Evolutionary conservation across 2,329 filamentous ascomycete species (phyloP), one percentile per base, ranked within the genome.

Genomic region (Daldinia sp.): DNA sequence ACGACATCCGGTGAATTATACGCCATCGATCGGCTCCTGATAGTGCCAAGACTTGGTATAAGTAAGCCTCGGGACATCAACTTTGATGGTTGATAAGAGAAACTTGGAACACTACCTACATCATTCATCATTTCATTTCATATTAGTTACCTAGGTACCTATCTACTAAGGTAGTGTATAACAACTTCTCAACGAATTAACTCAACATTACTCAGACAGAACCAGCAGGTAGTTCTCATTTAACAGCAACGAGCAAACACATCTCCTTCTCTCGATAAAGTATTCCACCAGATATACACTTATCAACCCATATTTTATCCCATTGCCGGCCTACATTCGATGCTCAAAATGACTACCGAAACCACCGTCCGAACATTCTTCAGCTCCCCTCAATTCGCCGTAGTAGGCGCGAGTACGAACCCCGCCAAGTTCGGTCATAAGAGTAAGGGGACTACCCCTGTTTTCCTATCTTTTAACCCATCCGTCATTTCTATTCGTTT

Each of bases 381-480:
- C 83, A 86, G 88, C 3, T 91, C 91, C 6, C 88, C 91, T 28
- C 85, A 87, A 72, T 97, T 95, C 79, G 94, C 95, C 65, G 95
- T 98, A 30, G 93, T 94, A 20, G 95, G 95, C 75, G 95, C 95
- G 41, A 95, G 92, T 78, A 92, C 92, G 59, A 93, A 97, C 81
- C 85, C 92, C 44, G 83, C 85, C 78, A 98, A 97, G 80, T 98
- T 92, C 77, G 95, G 96, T 26, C 92, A 97, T 81, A 94, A 93
- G 84, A 90, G 94, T 94, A 80, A 65, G 83, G 20, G 20, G 76
- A 28, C 33, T 26, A 50, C 42, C 28, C 58, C 33, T 53, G 13
- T 15, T 54, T 50, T 35, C 33, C 6, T 35, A 9, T 7, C 10
- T 10, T 35, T 9, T 35, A 35, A 41, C 37, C 26, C 56, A n/a